Percentiles rank a stretch among this genome's conserved stretches.
Evolutionary conservation across 257 asterid genomes (phyloP).

Genomic region (Primulina tabacum): DNA sequence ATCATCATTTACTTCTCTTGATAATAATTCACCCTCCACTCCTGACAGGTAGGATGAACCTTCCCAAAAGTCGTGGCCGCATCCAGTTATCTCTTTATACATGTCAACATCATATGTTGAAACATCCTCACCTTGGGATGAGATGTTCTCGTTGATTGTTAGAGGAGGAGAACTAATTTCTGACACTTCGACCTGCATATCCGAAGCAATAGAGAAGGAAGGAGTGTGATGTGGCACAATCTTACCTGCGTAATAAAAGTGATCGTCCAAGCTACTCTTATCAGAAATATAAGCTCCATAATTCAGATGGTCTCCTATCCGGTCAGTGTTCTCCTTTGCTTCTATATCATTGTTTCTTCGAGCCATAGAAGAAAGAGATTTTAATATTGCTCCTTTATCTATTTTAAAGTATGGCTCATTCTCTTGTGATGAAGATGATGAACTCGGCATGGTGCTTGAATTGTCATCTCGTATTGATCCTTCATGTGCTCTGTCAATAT

Average conservation of each 20-base stretch:
- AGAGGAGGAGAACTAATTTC: constrained; percentile 68
- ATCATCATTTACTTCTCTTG: constrained; percentile 33
- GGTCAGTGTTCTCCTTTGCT: constrained; percentile 28
- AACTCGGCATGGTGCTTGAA: constrained; percentile 26
- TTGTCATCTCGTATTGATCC: constrained; percentile 28
- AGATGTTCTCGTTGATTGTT: constrained; percentile 44
- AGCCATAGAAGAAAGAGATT: constrained; percentile 55
- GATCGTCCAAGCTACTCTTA: constrained; percentile 38
- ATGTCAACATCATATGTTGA: constrained; percentile 31
- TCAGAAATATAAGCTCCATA: constrained; percentile 26
- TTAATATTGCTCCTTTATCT: constrained; percentile 68
- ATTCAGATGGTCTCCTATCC: constrained; percentile 16
- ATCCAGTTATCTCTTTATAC: constrained; percentile 29
- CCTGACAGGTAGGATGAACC: constrained; percentile 30
- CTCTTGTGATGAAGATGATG: constrained; percentile 56
- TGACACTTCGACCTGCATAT: constrained; percentile 83
- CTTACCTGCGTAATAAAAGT: constrained; percentile 29
- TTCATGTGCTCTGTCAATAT: constrained; percentile 24
- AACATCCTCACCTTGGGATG: constrained; percentile 43
- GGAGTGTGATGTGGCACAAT: constrained; percentile 35
- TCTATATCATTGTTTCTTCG: constrained; percentile 33
- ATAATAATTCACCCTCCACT: constrained; percentile 38
- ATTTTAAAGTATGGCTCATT: constrained; percentile 45
- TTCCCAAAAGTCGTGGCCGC: constrained; percentile 32
- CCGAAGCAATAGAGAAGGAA: constrained; percentile 76